Conservation (phyloP, 345 rosid genomes). For the Arabidopsis arenosa region DNA sequence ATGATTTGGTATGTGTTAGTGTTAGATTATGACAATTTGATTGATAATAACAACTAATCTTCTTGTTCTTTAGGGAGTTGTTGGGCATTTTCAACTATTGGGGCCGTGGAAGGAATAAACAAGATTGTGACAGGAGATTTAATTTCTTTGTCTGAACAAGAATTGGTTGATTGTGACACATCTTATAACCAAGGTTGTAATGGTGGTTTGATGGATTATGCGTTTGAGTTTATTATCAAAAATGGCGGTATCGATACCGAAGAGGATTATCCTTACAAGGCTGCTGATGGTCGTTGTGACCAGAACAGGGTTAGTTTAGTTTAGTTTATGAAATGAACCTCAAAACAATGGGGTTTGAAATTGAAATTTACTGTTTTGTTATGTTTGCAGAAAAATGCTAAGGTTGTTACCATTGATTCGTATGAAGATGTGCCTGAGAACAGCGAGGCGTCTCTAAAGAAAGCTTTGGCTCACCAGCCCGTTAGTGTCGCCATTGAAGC, state of each 20-base stretch:
- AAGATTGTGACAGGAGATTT: slow-evolving; percentile 81
- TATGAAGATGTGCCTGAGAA: slow-evolving; percentile 84
- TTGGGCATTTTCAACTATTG: slow-evolving; percentile 95
- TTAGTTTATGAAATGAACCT: not conserved
- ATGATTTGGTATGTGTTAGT: not conserved
- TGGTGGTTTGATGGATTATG: slow-evolving; percentile 97
- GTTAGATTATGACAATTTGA: not conserved
- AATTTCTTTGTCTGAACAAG: slow-evolving; percentile 84
- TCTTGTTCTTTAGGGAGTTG: slow-evolving; percentile 68
- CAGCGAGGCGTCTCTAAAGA: slow-evolving; percentile 65
- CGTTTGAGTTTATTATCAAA: slow-evolving; percentile 80
- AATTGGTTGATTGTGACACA: slow-evolving; percentile 86
- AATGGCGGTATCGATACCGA: slow-evolving; percentile 91
- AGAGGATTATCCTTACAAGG: slow-evolving; percentile 82
- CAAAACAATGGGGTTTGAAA: not conserved
- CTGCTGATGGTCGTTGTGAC: slow-evolving; percentile 67
- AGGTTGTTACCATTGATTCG: slow-evolving; percentile 67
- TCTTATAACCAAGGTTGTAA: slow-evolving; percentile 82
- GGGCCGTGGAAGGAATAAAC: slow-evolving; percentile 94
- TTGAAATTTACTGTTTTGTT: slow-evolving; percentile 12
- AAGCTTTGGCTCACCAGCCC: slow-evolving; percentile 85
- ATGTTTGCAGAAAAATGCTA: slow-evolving; percentile 71
- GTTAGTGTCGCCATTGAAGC: slow-evolving; percentile 86
- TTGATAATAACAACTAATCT: slow-evolving; percentile 22
- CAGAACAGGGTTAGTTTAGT: slow-evolving; percentile 61